A percentile compares a stretch with the other conserved stretches of the same genome.
Conservation (phyloP, 352 stramenopile species). For the Phytophthora aleatoria region DNA sequence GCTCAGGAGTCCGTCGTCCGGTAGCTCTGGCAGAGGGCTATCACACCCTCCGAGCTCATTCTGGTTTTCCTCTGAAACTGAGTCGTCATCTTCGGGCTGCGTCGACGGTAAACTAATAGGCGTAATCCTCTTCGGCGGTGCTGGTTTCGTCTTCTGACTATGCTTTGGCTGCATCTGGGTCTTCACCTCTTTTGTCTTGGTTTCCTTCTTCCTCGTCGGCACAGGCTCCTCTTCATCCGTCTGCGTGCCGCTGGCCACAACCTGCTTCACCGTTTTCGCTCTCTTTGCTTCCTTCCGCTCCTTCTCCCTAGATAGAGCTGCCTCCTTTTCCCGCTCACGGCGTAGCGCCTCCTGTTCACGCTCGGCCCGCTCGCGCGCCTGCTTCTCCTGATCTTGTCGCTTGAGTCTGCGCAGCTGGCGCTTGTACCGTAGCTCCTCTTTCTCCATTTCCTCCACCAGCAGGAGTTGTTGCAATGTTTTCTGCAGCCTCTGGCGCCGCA, state of each 20-base stretch:
- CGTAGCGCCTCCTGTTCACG: conserved; percentile 26
- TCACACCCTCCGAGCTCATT: conserved; percentile 24
- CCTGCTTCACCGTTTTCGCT: conserved; percentile 20
- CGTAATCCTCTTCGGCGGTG: conserved; percentile 22
- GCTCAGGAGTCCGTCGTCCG: conserved; percentile 54
- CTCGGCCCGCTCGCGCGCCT: conserved; percentile 8
- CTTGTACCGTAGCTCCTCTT: conserved; percentile 52
- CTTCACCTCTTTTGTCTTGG: conserved; percentile 8
- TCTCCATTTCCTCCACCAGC: conserved; percentile 55
- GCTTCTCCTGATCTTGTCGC: conserved; percentile 27
- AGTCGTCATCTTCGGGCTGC: conserved; percentile 16
- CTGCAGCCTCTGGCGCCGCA: conserved; percentile 53
- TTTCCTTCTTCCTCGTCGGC: conserved; percentile 5
- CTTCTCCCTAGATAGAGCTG: background rate
- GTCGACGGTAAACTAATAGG: conserved; percentile 16
- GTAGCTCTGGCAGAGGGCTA: conserved; percentile 29
- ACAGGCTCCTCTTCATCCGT: conserved; percentile 26
- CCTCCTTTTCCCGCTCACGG: conserved; percentile 15
- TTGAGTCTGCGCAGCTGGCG: conserved; percentile 28
- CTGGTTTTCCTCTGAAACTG: conserved; percentile 24
- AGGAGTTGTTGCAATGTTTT: conserved; percentile 63
- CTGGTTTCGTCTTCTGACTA: conserved; percentile 14
- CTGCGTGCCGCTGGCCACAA: conserved; percentile 7
- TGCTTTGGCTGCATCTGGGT: conserved; percentile 15
- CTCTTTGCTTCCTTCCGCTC: background rate